phyloP scores from a whole-genome alignment of 2,329 filamentous ascomycete genomes.

The Trichoderma afroharzianum region DNA sequence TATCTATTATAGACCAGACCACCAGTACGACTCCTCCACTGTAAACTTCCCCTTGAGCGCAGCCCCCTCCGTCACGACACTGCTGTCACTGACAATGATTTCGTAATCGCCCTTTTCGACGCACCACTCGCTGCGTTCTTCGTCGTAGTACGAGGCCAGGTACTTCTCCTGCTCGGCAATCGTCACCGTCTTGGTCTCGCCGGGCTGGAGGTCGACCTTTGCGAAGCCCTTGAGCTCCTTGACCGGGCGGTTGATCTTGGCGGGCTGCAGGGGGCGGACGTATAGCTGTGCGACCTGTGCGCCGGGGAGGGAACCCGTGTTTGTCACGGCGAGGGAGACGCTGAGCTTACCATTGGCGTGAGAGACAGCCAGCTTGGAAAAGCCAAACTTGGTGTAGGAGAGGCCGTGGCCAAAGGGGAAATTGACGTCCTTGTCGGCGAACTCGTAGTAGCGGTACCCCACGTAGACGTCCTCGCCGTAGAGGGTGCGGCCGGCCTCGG shows the following conservation, averaged over 20 bases:
- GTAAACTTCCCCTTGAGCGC: constrained; percentile 51
- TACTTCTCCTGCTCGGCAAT: constrained; percentile 60
- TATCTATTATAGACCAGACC: constrained; percentile 35
- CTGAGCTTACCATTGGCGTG: constrained; percentile 45
- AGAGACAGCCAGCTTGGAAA: constrained; percentile 47
- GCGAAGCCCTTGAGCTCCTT: constrained; percentile 64
- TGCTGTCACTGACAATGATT: constrained; percentile 59
- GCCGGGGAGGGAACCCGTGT: constrained; percentile 54
- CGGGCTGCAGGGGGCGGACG: constrained; percentile 48
- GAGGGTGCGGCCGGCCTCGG: constrained; percentile 65
- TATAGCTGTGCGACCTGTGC: constrained; percentile 59
- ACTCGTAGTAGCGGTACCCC: constrained; percentile 79
- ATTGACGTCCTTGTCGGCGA: constrained; percentile 58
- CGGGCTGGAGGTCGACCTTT: constrained; percentile 60
- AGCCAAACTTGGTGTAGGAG: constrained; percentile 68
- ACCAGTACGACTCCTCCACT: constrained; percentile 61
- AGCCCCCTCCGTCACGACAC: constrained; percentile 42
- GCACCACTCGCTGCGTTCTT: constrained; percentile 62
- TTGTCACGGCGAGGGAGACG: constrained; percentile 53
- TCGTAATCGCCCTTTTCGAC: constrained; percentile 63
- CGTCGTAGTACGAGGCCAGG: constrained; percentile 67
- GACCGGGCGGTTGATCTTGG: constrained; percentile 51
- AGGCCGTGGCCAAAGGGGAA: constrained; percentile 81
- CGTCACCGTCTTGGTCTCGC: constrained; percentile 54
- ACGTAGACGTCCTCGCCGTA: constrained; percentile 81